Base-by-base conservation (phyloP, 2,329 filamentous ascomycete genomes). In the Paracoccidioides lutzii region DNA sequence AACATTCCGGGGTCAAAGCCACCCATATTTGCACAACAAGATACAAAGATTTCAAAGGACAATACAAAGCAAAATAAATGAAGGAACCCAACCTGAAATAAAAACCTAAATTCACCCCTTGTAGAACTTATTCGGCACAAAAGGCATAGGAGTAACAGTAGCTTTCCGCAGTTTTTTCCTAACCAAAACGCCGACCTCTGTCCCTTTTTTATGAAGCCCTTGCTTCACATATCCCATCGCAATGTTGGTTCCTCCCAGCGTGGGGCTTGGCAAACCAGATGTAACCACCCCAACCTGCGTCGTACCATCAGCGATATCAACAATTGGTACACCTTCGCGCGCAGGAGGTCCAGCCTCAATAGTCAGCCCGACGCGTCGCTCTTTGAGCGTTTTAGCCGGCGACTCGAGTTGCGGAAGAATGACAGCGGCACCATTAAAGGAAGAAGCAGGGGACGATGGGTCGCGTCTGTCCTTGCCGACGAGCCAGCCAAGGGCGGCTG, bases 181-280 rank as follows among this genome's bases (percentile, higher is more conserved):
- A 2, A 95, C 84, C 42, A 88, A 70, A 3, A 95, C 83, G 15
- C 83, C 80, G 5, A 95, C 75, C 73, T 91, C 84, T 0, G 89
- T 95, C 9, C 89, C 90, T 37, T 81, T 78, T 78, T 94, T 94
- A 70, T 95, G 88, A 68, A 84, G 73, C 0, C 88, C 88, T 60
- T 87, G 83, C 71, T 83, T 82, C 66, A 96, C 78, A 67, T 95
- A 95, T 0, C 85, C 93, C 93, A 98, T 98, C 56, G 91, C 90
- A 59, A 98, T 91, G 71, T 97, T 96, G 76, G 86, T 86, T 3
- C 73, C 73, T 60, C 84, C 84, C 50, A 96, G 75, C 0, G 85
- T 88, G 2, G 93, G 93, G 67, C 86, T 90, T 0, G 93, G 93
- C 61, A 89, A 88, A 14, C 93, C 93, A 63, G 88, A 95, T 4